These are phyloP conservation scores for Xylaria flabelliformis DNA, from an alignment of 495 filamentous ascomycete genomes.

Conservation along the genomic window DNA sequence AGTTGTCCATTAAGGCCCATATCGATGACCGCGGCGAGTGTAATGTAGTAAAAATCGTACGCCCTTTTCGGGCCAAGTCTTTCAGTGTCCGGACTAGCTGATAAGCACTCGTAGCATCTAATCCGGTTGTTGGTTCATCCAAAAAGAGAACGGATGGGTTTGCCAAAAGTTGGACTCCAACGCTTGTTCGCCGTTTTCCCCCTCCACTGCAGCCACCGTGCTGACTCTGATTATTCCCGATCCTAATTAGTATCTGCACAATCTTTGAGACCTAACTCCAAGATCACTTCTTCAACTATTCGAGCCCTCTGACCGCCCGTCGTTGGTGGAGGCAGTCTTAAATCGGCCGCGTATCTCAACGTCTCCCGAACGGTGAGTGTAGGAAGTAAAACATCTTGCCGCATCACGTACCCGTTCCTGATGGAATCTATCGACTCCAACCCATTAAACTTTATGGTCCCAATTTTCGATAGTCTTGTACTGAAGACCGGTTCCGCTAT, in stretches of 20 bases:
- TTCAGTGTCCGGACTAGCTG: slow-evolving; percentile 74
- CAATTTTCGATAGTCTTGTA: slow-evolving; percentile 57
- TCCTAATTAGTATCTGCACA: slow-evolving; percentile 74
- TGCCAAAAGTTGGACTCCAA: slow-evolving; percentile 76
- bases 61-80: slow-evolving; percentile 65
- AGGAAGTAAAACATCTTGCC: slow-evolving; percentile 74
- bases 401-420: slow-evolving; percentile 73
- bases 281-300: slow-evolving; percentile 74
- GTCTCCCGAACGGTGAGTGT: slow-evolving; percentile 77
- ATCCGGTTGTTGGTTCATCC: slow-evolving; percentile 77
- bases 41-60: slow-evolving; percentile 74
- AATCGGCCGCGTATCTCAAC: slow-evolving; percentile 70
- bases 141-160: slow-evolving; percentile 78
- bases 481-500: slow-evolving; percentile 70
- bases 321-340: slow-evolving; percentile 68
- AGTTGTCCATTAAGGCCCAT: slow-evolving; percentile 47
- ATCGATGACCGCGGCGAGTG: slow-evolving; percentile 44
- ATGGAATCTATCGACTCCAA: slow-evolving; percentile 57
- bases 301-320: slow-evolving; percentile 61
- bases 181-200: slow-evolving; percentile 74
- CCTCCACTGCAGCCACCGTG: slow-evolving; percentile 79
- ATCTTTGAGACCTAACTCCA: slow-evolving; percentile 75
- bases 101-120: slow-evolving; percentile 78
- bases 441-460: slow-evolving; percentile 55
- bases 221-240: slow-evolving; percentile 61